A percentile compares a stretch with the other conserved stretches of the same genome.
phyloP scores from a whole-genome alignment of 1,284 basidiomycete genomes.

The Tilletia walkeri region DNA sequence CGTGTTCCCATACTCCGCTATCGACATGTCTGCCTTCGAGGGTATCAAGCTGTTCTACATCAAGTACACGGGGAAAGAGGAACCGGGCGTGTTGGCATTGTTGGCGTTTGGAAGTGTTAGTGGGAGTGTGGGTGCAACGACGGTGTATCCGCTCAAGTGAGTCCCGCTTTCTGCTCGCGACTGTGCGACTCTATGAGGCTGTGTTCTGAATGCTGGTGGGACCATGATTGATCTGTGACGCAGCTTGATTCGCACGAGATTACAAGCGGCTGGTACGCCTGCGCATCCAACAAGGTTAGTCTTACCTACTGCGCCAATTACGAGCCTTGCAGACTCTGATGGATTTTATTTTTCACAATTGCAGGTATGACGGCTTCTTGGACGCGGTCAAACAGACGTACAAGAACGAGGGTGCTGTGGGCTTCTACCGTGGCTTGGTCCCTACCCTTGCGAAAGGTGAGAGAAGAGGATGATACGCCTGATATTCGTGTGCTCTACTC shows the following conservation, averaged over 20 bases:
- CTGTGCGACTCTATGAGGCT: neutral
- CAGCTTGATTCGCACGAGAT: constrained; percentile 86
- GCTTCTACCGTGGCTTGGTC: constrained; percentile 89
- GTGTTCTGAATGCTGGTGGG: neutral
- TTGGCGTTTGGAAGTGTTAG: constrained; percentile 57
- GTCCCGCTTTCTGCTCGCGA: neutral
- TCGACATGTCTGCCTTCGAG: constrained; percentile 58
- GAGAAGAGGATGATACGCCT: too few relatives aligned
- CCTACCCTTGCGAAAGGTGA: constrained; percentile 77
- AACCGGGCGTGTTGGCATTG: constrained; percentile 56
- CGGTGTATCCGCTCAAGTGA: constrained; percentile 55
- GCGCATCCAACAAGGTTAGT: constrained; percentile 38
- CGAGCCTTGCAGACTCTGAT: neutral
- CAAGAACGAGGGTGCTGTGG: constrained; percentile 81
- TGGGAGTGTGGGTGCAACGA: constrained; percentile 58
- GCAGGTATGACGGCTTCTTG: constrained; percentile 81
- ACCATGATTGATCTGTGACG: neutral
- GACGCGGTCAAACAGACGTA: constrained; percentile 84
- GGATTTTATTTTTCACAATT: neutral
- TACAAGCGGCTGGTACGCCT: constrained; percentile 81
- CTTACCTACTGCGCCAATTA: neutral
- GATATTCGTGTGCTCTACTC: neutral
- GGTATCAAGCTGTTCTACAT: constrained; percentile 58
- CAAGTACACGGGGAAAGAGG: constrained; percentile 56
- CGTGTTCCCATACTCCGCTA: constrained; percentile 58